These are phyloP conservation scores for Galeopsis tetrahit DNA, from an alignment of 257 asterid species.

Conservation along the genomic window DNA sequence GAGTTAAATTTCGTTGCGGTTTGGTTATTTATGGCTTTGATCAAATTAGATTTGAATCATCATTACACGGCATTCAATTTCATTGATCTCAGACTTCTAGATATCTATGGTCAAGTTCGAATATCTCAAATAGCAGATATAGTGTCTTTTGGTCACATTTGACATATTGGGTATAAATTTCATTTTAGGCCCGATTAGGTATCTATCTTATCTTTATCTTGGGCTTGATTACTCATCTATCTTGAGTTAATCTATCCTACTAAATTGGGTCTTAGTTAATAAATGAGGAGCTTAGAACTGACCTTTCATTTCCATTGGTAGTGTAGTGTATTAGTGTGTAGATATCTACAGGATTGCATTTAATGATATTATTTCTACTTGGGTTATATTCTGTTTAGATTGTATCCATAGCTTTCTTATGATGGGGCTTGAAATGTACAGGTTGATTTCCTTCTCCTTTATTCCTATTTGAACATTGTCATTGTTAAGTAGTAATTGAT, in stretches of 20 bases:
- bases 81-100: background rate
- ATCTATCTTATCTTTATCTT: no score
- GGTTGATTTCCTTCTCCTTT: background rate
- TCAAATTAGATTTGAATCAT: constrained; percentile 19
- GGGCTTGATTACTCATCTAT: no score
- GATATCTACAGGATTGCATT: background rate
- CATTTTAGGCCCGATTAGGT: no score
- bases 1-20: constrained; percentile 9
- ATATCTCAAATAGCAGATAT: no score
- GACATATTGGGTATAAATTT: no score
- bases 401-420: background rate
- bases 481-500: background rate
- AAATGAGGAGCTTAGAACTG: background rate
- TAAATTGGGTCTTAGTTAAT: background rate
- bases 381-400: background rate
- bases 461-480: background rate
- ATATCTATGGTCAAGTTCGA: no score
- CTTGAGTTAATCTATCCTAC: no score
- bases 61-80: background rate
- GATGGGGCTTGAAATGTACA: background rate
- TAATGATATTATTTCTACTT: background rate
- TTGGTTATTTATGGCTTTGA: constrained; percentile 12
- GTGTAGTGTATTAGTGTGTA: background rate
- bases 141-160: no score
- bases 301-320: background rate